Evolutionary conservation across 2,329 filamentous ascomycete species (phyloP).

Genomic region (Huntiella decipiens): DNA sequence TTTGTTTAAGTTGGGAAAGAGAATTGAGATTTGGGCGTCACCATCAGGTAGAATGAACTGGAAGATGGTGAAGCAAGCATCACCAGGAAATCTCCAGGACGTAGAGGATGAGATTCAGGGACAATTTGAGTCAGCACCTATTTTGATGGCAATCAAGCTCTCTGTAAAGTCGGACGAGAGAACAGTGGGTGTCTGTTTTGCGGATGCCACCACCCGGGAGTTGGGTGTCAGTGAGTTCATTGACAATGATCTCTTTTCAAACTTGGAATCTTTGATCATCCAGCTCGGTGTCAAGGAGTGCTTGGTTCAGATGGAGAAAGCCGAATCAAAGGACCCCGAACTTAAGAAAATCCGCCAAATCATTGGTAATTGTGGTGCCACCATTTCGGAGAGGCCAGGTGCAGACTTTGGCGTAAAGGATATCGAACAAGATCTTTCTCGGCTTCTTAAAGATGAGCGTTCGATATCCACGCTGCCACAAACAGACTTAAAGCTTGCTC

Average conservation of each 20-base stretch:
- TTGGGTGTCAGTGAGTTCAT: conserved; percentile 93
- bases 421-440: conserved; percentile 83
- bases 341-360: conserved; percentile 73
- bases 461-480: conserved; percentile 62
- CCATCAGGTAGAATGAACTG: conserved; percentile 65
- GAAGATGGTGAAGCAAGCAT: conserved; percentile 82
- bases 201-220: conserved; percentile 88
- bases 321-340: conserved; percentile 66
- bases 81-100: conserved; percentile 88
- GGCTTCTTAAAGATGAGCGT: conserved; percentile 72
- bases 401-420: conserved; percentile 74
- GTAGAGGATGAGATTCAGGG: conserved; percentile 87
- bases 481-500: conserved; percentile 83
- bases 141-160: conserved; percentile 89
- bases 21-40: conserved; percentile 77
- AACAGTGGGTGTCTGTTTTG: conserved; percentile 87
- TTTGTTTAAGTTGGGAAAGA: conserved; percentile 75
- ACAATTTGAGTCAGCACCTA: conserved; percentile 73
- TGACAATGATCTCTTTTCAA: conserved; percentile 97
- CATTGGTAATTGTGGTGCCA: conserved; percentile 79
- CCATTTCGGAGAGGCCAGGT: conserved; percentile 59
- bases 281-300: conserved; percentile 93
- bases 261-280: conserved; percentile 90
- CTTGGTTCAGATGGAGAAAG: conserved; percentile 68
- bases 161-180: conserved; percentile 73